Conservation (phyloP, 805 yeast species). For the Suhomyces vadensis region DNA sequence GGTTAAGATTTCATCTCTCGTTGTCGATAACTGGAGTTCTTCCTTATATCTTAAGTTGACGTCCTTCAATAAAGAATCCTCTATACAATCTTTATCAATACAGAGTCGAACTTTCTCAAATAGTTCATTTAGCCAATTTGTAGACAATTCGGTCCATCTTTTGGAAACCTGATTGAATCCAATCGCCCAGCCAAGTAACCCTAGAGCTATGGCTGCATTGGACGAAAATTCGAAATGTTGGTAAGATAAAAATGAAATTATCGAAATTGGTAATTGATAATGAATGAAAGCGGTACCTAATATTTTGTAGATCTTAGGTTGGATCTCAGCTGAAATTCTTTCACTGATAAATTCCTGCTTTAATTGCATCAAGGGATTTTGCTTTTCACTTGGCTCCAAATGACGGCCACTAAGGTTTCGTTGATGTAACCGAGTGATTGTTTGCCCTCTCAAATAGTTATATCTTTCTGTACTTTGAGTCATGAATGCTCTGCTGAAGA, state of each 20-base stretch:
- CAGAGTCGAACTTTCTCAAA: conserved; percentile 39
- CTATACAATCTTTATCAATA: conserved; percentile 36
- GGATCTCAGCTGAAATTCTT: conserved; percentile 34
- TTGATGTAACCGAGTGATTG: conserved; percentile 29
- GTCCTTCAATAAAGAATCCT: conserved; percentile 38
- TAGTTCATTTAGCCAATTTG: conserved; percentile 28
- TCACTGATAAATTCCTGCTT: conserved; percentile 32
- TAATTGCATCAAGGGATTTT: conserved; percentile 32
- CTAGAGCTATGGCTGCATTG: conserved; percentile 36
- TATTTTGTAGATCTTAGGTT: conserved; percentile 35
- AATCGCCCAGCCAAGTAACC: conserved; percentile 38
- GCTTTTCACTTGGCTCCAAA: conserved; percentile 3
- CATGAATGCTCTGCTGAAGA: conserved; percentile 37
- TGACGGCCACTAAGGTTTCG: conserved; percentile 24
- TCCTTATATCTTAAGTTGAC: conserved; percentile 27
- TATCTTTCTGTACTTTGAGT: conserved; percentile 38
- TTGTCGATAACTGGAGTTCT: conserved; percentile 9
- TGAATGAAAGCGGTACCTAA: conserved; percentile 31
- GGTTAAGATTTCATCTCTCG: conserved; percentile 9
- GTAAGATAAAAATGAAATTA: conserved; percentile 31
- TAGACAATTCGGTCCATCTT: conserved; percentile 33
- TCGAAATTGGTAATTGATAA: conserved; percentile 41
- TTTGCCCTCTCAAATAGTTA: conserved; percentile 39
- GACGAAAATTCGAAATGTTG: conserved; percentile 34
- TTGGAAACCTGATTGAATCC: conserved; percentile 45